phyloP scores from a whole-genome alignment of 2,329 filamentous ascomycete genomes.

The Arthrobotrys pseudoclavata region DNA sequence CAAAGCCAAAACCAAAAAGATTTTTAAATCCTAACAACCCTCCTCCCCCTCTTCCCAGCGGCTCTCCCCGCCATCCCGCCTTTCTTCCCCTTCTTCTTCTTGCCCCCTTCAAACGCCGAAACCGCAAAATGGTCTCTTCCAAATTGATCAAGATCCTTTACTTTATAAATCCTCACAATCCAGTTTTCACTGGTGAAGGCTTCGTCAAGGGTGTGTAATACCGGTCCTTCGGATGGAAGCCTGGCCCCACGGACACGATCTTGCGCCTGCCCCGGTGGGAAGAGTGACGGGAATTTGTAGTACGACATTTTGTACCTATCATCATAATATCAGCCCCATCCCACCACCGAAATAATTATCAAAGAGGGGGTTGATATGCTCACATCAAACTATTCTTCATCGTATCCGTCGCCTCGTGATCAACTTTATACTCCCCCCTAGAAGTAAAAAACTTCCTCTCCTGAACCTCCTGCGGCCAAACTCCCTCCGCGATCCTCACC shows the following conservation, averaged over 20 bases:
- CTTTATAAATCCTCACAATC: conserved; percentile 99
- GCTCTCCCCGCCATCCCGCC: conserved; percentile 62
- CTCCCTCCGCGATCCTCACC: conserved; percentile 98
- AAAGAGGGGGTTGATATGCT: conserved; percentile 7
- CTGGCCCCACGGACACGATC: conserved; percentile 88
- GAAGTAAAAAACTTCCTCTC: conserved; percentile 96
- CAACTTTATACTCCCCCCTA: conserved; percentile 93
- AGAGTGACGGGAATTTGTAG: conserved; percentile 94
- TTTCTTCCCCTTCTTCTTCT: conserved; percentile 70
- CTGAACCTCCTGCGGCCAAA: conserved; percentile 99
- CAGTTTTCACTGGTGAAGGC: conserved; percentile 99
- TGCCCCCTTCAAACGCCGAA: conserved; percentile 70
- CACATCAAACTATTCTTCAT: conserved; percentile 93
- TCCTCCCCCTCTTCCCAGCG: conserved; percentile 44
- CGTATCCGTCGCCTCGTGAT: conserved; percentile 90
- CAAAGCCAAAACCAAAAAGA: background rate
- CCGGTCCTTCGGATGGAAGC: conserved; percentile 85
- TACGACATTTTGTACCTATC: conserved; percentile 99
- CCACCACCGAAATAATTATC: background rate
- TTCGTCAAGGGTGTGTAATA: conserved; percentile 91
- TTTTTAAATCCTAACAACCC: conserved; percentile 21
- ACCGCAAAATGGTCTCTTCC: conserved; percentile 84
- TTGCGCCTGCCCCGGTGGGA: conserved; percentile 88
- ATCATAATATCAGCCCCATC: background rate
- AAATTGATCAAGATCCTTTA: conserved; percentile 97